phyloP scores from a whole-genome alignment of 1,139 yeast genomes.

The Spathaspora sp. region DNA sequence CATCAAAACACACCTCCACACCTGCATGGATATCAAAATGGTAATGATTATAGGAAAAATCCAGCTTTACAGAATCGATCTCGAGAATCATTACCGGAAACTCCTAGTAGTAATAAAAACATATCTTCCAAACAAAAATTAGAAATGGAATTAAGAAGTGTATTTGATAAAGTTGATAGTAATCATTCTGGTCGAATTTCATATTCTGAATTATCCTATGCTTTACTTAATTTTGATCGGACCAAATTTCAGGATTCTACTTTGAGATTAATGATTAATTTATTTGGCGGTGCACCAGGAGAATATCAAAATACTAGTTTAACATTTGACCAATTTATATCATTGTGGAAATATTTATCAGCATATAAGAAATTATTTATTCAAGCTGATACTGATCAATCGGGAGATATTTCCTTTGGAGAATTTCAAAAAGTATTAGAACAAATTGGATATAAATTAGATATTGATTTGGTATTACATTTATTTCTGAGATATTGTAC shows the following conservation, averaged over 20 bases:
- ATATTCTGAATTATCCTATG: conserved; percentile 58
- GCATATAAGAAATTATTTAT: conserved; percentile 70
- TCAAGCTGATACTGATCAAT: conserved; percentile 59
- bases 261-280: conserved; percentile 61
- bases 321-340: conserved; percentile 67
- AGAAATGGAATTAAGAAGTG: conserved; percentile 50
- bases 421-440: conserved; percentile 68
- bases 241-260: conserved; percentile 66
- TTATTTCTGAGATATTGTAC: conserved; percentile 53
- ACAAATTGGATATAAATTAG: conserved; percentile 68
- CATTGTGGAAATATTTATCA: conserved; percentile 70
- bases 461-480: conserved; percentile 60
- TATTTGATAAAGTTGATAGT: conserved; percentile 57
- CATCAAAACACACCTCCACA: conserved; percentile 2
- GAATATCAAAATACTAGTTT: conserved; percentile 30
- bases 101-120: not conserved
- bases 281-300: conserved; percentile 35
- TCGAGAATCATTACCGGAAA: conserved; percentile 9
- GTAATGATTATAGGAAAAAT: conserved; percentile 1
- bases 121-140: conserved; percentile 19
- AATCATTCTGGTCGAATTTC: conserved; percentile 57
- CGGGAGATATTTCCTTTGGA: conserved; percentile 63
- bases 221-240: conserved; percentile 64
- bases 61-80: conserved; percentile 11
- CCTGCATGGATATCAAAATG: conserved; percentile 8